Evolutionary conservation across 148 eudicot species (phyloP).

Genomic region (Heliamphora exappendiculata): DNA sequence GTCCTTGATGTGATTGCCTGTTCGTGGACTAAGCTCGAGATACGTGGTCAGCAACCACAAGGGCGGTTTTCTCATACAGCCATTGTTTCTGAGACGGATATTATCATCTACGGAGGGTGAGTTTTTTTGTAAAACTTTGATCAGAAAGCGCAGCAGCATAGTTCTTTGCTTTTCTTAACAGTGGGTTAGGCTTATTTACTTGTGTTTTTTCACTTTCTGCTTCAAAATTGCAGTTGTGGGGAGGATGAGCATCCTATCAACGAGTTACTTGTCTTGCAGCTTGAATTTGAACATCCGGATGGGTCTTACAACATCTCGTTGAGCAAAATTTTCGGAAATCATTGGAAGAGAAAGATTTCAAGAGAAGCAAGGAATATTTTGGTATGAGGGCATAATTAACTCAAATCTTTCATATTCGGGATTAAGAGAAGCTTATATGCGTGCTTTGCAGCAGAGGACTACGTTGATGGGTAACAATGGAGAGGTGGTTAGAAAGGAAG

Average conservation of each 20-base stretch:
- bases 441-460: slow-evolving; percentile 30
- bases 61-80: slow-evolving; percentile 95
- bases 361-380: slow-evolving; percentile 23
- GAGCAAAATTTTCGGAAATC: slow-evolving; percentile 39
- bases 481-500: slow-evolving; percentile 25
- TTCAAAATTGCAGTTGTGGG: slow-evolving; percentile 53
- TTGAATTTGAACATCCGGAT: slow-evolving; percentile 44
- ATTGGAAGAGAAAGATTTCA: slow-evolving; percentile 18
- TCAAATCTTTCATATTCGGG: neutral
- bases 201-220: neutral
- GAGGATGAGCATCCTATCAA: slow-evolving; percentile 86
- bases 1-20: slow-evolving; percentile 41
- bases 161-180: neutral
- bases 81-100: slow-evolving; percentile 43
- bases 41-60: slow-evolving; percentile 57
- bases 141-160: neutral
- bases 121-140: neutral
- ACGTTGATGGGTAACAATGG: slow-evolving; percentile 31
- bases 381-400: slow-evolving; percentile 20
- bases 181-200: neutral
- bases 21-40: slow-evolving; percentile 65
- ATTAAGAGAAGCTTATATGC: neutral
- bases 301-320: slow-evolving; percentile 34
- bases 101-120: slow-evolving; percentile 85
- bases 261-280: slow-evolving; percentile 67